These are phyloP conservation scores for Talaromyces verruculosus DNA, from an alignment of 2,329 filamentous ascomycete genomes.

Conservation along the genomic window DNA sequence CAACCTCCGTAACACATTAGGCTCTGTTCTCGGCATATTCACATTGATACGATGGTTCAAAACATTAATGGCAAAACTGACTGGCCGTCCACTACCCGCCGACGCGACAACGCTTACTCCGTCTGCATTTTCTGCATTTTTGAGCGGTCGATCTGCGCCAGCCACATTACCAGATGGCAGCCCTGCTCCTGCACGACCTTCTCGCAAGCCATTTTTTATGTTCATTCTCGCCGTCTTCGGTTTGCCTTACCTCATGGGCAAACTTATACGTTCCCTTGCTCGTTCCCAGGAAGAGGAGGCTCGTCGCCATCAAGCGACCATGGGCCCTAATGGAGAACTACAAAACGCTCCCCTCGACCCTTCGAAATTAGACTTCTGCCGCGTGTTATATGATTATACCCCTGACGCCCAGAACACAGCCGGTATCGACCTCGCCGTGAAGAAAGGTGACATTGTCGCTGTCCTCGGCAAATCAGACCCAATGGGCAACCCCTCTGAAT, in stretches of 20 bases:
- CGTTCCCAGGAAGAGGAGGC: conserved; percentile 78
- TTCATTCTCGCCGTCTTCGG: conserved; percentile 94
- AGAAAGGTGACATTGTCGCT: conserved; percentile 93
- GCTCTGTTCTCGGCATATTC: conserved; percentile 92
- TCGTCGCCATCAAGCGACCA: conserved; percentile 51
- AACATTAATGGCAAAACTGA: conserved; percentile 86
- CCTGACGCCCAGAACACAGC: conserved; percentile 65
- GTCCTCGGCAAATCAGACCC: conserved; percentile 92
- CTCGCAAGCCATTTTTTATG: conserved; percentile 93
- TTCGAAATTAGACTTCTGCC: conserved; percentile 92
- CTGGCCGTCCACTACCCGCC: conserved; percentile 83
- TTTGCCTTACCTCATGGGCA: conserved; percentile 94
- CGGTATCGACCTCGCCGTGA: conserved; percentile 84
- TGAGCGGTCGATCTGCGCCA: conserved; percentile 59
- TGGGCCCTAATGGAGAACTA: conserved; percentile 51
- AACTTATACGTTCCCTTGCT: conserved; percentile 83
- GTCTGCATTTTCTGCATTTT: conserved; percentile 85
- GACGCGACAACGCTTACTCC: conserved; percentile 85
- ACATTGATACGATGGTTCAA: conserved; percentile 93
- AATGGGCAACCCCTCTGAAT: conserved; percentile 86
- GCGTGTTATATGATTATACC: conserved; percentile 88
- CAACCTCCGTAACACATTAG: conserved; percentile 87
- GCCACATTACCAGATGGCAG: conserved; percentile 64
- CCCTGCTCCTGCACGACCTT: conserved; percentile 68
- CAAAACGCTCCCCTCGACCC: conserved; percentile 67